These are phyloP conservation scores for Pseudocercospora fijiensis DNA, from an alignment of 2,329 filamentous ascomycete genomes.

Conservation along the genomic window DNA sequence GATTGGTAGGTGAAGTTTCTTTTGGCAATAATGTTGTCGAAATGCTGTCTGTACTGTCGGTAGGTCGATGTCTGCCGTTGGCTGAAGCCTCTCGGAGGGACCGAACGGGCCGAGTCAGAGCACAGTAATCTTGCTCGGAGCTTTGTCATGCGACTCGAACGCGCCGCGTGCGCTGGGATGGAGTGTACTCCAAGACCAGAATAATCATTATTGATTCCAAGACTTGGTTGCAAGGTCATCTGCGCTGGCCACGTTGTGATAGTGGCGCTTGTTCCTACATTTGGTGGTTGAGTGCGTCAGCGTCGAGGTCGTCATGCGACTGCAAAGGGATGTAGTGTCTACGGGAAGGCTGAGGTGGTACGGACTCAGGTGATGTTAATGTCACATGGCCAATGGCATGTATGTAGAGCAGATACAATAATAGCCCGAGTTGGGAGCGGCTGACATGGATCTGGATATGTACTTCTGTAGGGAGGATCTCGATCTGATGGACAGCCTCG, in stretches of 20 bases:
- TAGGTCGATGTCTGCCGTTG: neutral
- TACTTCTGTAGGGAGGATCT: neutral
- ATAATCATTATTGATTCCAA: neutral
- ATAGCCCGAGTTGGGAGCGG: neutral
- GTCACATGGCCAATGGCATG: slow-evolving; percentile 1
- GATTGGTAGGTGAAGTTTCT: neutral
- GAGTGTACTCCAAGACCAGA: neutral
- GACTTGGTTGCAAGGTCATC: neutral
- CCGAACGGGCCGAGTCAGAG: neutral
- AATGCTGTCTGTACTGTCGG: neutral
- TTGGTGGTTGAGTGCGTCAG: slow-evolving; percentile 1
- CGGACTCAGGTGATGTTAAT: neutral
- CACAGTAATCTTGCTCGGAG: slow-evolving; percentile 3
- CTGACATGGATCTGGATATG: neutral
- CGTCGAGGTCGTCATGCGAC: neutral
- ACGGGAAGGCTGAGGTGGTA: neutral
- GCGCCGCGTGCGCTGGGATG: neutral
- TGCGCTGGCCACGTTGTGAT: slow-evolving; percentile 4
- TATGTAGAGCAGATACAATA: neutral
- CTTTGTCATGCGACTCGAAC: neutral
- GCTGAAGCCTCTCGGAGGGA: neutral
- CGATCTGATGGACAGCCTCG: neutral
- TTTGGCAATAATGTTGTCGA: neutral
- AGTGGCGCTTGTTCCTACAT: slow-evolving; percentile 4
- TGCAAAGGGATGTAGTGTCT: neutral